These are phyloP conservation scores for Ogataea nakhonphanomensis DNA, from an alignment of 805 yeast species.

Conservation along the genomic window DNA sequence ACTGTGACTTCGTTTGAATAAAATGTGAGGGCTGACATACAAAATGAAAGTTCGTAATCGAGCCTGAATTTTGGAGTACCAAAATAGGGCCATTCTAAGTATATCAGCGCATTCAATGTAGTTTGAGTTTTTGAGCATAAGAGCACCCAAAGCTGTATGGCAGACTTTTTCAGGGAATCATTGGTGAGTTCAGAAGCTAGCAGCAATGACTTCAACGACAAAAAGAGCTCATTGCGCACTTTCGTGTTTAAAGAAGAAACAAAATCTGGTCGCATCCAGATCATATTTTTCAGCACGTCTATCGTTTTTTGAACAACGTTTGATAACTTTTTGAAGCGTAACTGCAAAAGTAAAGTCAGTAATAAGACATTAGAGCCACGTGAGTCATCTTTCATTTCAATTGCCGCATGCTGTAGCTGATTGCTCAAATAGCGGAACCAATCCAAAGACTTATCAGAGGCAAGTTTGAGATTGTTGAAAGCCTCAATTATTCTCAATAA, in stretches of 20 bases:
- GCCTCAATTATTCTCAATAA: slow-evolving; percentile 15
- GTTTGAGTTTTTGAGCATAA: slow-evolving; percentile 13
- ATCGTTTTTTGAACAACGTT: slow-evolving; percentile 8
- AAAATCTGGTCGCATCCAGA: slow-evolving; percentile 5
- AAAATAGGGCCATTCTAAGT: slow-evolving; percentile 32
- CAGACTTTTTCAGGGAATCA: slow-evolving; percentile 13
- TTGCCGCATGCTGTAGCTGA: slow-evolving; percentile 5
- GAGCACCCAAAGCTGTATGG: slow-evolving; percentile 23
- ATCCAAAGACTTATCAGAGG: slow-evolving; percentile 8
- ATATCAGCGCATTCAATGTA: slow-evolving; percentile 22
- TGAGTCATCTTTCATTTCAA: not conserved
- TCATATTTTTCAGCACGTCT: slow-evolving; percentile 4
- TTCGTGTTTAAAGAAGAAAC: not conserved
- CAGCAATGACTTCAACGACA: slow-evolving; percentile 18
- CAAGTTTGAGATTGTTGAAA: slow-evolving; percentile 11
- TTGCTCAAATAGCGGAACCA: slow-evolving; percentile 14
- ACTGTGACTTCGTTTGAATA: slow-evolving; percentile 11
- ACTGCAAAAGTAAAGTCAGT: not conserved
- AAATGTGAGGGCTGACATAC: slow-evolving; percentile 17
- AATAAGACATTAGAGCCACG: not conserved
- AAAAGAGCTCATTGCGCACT: slow-evolving; percentile 15
- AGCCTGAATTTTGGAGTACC: slow-evolving; percentile 17
- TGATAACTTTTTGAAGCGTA: not conserved
- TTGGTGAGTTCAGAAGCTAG: slow-evolving; percentile 10
- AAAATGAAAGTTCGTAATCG: slow-evolving; percentile 25